Conservation (phyloP, 2,329 filamentous ascomycete genomes). For the Coniochaeta sp. region DNA sequence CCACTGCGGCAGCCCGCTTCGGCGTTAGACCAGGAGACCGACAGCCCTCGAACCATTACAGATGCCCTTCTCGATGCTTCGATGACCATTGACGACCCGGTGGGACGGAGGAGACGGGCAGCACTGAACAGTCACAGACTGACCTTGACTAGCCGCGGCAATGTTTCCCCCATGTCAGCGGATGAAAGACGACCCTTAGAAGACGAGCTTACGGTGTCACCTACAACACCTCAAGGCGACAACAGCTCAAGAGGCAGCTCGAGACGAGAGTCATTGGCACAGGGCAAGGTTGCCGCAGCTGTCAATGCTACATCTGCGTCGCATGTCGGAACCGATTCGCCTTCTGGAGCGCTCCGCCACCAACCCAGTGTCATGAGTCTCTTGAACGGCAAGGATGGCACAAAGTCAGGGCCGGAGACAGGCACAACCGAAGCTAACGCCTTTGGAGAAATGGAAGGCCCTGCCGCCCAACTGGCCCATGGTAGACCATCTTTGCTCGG, state of each 20-base stretch:
- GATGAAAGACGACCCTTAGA: conserved; percentile 23
- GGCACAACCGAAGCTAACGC: conserved; percentile 52
- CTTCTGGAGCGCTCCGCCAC: conserved; percentile 39
- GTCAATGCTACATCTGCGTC: conserved; percentile 1
- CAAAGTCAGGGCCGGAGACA: conserved; percentile 51
- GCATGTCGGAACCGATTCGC: conserved; percentile 18
- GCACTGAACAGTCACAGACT: conserved; percentile 43
- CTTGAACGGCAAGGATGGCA: conserved; percentile 50
- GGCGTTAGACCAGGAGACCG: conserved; percentile 26
- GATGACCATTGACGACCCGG: conserved; percentile 70
- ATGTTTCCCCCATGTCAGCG: conserved; percentile 29
- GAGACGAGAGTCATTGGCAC: conserved; percentile 24
- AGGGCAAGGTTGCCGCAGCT: conserved; percentile 12
- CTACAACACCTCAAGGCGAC: conserved; percentile 15
- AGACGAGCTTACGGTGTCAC: conserved; percentile 16
- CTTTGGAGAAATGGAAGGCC: conserved; percentile 53
- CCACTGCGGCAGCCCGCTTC: conserved; percentile 37
- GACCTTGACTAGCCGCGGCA: conserved; percentile 29
- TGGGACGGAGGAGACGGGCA: conserved; percentile 44
- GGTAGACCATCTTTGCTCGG: conserved; percentile 19
- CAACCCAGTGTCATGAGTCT: conserved; percentile 54
- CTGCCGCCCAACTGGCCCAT: conserved; percentile 33
- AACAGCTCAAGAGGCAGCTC: conserved; percentile 28
- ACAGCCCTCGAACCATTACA: conserved; percentile 65
- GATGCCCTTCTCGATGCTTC: conserved; percentile 90